A percentile compares a stretch with the other conserved stretches of the same genome.
These are phyloP conservation scores for Candida golubevii DNA, from an alignment of 805 yeast species.

Conservation along the genomic window DNA sequence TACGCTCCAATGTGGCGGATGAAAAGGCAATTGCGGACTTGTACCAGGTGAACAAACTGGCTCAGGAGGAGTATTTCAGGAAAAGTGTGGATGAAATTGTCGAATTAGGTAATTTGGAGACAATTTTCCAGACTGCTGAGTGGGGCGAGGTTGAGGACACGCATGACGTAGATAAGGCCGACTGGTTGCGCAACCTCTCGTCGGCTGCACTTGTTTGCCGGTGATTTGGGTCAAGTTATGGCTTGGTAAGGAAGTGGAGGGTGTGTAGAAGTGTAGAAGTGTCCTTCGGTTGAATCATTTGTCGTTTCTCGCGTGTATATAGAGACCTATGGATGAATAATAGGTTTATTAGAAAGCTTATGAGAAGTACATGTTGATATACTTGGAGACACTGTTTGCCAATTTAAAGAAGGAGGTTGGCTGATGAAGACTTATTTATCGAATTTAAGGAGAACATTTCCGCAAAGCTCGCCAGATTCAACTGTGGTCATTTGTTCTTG, in stretches of 20 bases:
- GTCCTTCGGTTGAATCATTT: too few relatives aligned
- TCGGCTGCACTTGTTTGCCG: slow-evolving; percentile 57
- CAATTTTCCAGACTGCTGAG: slow-evolving; percentile 73
- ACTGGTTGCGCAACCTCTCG: slow-evolving; percentile 75
- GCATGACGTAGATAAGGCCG: slow-evolving; percentile 94
- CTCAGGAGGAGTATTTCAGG: slow-evolving; percentile 29
- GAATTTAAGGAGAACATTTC: too few relatives aligned
- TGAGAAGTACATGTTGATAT: too few relatives aligned
- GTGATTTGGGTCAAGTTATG: slow-evolving; percentile 1
- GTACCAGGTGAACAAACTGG: slow-evolving; percentile 34
- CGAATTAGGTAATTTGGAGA: slow-evolving; percentile 74
- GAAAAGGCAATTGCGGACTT: slow-evolving; percentile 16
- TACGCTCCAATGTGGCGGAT: slow-evolving; percentile 43
- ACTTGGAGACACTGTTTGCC: too few relatives aligned
- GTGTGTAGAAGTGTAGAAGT: not conserved
- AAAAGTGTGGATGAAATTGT: slow-evolving; percentile 66
- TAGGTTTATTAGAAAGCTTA: too few relatives aligned
- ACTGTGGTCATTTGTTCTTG: too few relatives aligned
- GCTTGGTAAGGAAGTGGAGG: not conserved
- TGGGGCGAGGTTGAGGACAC: slow-evolving; percentile 99
- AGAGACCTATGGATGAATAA: not conserved
- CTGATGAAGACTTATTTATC: too few relatives aligned
- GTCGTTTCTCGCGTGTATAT: not conserved
- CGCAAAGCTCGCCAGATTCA: too few relatives aligned
- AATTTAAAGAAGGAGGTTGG: too few relatives aligned